These are phyloP conservation scores for Lanmaoa pseudosensibilis DNA, from an alignment of 768 basidiomycete genomes.

Conservation along the genomic window DNA sequence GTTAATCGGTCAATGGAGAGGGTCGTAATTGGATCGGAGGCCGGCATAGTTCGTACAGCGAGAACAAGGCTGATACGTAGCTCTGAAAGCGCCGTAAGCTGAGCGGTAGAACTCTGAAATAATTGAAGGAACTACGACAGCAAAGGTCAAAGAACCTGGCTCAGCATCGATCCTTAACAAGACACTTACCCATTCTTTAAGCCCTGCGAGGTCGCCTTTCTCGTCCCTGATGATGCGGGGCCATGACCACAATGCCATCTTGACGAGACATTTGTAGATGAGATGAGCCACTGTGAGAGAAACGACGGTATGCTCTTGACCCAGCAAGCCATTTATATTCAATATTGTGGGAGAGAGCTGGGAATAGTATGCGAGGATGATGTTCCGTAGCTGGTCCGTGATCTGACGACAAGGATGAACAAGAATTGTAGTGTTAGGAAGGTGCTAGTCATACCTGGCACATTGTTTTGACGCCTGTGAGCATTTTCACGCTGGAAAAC, in stretches of 20 bases:
- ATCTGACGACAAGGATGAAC: slow-evolving; percentile 16
- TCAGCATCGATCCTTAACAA: background rate
- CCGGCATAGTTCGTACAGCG: slow-evolving; percentile 38
- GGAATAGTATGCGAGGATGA: slow-evolving; percentile 64
- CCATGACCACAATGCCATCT: slow-evolving; percentile 75
- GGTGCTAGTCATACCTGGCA: slow-evolving; percentile 43
- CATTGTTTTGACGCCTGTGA: slow-evolving; percentile 65
- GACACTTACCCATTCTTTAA: slow-evolving; percentile 54
- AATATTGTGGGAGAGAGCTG: slow-evolving; percentile 41
- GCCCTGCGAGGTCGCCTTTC: slow-evolving; percentile 43
- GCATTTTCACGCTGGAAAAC: slow-evolving; percentile 68
- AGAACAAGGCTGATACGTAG: slow-evolving; percentile 56
- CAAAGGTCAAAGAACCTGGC: slow-evolving; percentile 1
- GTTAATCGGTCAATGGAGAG: slow-evolving; percentile 59
- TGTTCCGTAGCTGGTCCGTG: slow-evolving; percentile 41
- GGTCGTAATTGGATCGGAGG: slow-evolving; percentile 37
- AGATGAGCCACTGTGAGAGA: slow-evolving; percentile 62
- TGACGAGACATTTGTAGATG: slow-evolving; percentile 72
- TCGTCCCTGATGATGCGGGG: slow-evolving; percentile 43
- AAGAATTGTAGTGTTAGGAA: background rate
- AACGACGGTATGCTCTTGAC: slow-evolving; percentile 40
- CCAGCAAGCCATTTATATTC: slow-evolving; percentile 35
- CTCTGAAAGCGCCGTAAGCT: slow-evolving; percentile 55
- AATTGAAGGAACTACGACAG: slow-evolving; percentile 54
- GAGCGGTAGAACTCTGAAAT: slow-evolving; percentile 58